Evolutionary conservation across 345 rosid species (phyloP).

Genomic region (Nasturtium officinale): DNA sequence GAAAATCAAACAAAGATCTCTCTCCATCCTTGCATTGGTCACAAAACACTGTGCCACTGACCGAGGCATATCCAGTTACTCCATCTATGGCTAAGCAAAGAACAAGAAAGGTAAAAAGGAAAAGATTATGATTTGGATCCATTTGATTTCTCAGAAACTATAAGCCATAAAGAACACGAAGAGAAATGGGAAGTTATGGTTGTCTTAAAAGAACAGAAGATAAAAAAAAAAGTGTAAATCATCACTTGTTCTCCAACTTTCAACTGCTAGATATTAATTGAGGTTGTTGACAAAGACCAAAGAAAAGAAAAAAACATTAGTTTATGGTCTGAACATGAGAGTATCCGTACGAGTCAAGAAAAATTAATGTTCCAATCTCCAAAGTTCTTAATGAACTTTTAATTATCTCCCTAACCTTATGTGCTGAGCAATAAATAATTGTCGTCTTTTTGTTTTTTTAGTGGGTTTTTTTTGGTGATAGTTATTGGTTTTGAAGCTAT

Average conservation of each 20-base stretch:
- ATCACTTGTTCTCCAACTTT: slow-evolving; percentile 44
- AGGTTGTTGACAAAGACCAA: slow-evolving; percentile 35
- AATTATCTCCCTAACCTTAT: slow-evolving; percentile 30
- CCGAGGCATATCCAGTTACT: slow-evolving; percentile 57
- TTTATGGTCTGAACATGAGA: slow-evolving; percentile 41
- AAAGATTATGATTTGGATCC: slow-evolving; percentile 48
- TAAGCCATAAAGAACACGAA: slow-evolving; percentile 38
- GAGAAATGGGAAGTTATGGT: slow-evolving; percentile 22
- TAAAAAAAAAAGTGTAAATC: slow-evolving; percentile 33
- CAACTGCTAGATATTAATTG: slow-evolving; percentile 58
- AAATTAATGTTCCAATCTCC: slow-evolving; percentile 32
- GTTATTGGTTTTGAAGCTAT: slow-evolving; percentile 23
- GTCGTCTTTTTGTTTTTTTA: neutral
- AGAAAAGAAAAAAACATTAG: neutral
- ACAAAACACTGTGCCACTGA: slow-evolving; percentile 76
- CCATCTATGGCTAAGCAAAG: slow-evolving; percentile 56
- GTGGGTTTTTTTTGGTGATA: slow-evolving; percentile 1
- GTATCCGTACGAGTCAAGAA: slow-evolving; percentile 32
- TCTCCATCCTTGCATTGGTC: slow-evolving; percentile 94
- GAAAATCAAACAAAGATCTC: slow-evolving; percentile 72
- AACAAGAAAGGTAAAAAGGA: slow-evolving; percentile 50
- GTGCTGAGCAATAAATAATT: slow-evolving; percentile 40
- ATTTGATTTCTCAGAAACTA: slow-evolving; percentile 42
- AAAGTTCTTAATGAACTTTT: slow-evolving; percentile 15
- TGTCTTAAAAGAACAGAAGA: slow-evolving; percentile 15